Evolutionary conservation across 257 asterid species (phyloP).

Genomic region (Misopates orontium): DNA sequence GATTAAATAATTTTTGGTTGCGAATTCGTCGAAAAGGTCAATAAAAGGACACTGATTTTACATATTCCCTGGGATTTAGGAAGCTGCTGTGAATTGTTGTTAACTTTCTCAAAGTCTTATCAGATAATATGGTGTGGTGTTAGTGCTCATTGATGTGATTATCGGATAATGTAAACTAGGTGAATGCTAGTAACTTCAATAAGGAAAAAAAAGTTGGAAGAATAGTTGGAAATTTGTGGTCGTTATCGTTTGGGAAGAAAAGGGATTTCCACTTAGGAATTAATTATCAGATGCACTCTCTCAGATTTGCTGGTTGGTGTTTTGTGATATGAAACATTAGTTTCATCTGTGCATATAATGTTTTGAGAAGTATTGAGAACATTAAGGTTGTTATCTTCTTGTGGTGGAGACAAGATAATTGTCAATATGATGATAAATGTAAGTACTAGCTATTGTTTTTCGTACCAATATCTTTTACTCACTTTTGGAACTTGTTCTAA

Average conservation of each 20-base stretch:
- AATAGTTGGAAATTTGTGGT: neutral
- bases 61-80: conserved; percentile 17
- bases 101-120: conserved; percentile 4
- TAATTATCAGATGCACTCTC: conserved; percentile 1
- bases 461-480: too few species aligned
- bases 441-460: too few species aligned
- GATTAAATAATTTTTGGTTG: too few species aligned
- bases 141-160: conserved; percentile 18
- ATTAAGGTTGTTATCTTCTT: conserved; percentile 10
- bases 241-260: conserved; percentile 25
- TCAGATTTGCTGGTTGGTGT: neutral
- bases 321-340: conserved; percentile 6
- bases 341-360: neutral
- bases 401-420: too few species aligned
- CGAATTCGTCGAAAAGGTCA: too few species aligned
- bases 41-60: too few species aligned
- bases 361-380: neutral
- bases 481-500: too few species aligned
- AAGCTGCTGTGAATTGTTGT: conserved; percentile 8
- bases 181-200: conserved; percentile 2
- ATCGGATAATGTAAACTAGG: conserved; percentile 24
- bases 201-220: neutral
- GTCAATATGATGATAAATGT: too few species aligned
- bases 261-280: conserved; percentile 6
- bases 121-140: conserved; percentile 20